Evolutionary conservation across 257 asterid species (phyloP).

Genomic region (Lycium ferocissimum): DNA sequence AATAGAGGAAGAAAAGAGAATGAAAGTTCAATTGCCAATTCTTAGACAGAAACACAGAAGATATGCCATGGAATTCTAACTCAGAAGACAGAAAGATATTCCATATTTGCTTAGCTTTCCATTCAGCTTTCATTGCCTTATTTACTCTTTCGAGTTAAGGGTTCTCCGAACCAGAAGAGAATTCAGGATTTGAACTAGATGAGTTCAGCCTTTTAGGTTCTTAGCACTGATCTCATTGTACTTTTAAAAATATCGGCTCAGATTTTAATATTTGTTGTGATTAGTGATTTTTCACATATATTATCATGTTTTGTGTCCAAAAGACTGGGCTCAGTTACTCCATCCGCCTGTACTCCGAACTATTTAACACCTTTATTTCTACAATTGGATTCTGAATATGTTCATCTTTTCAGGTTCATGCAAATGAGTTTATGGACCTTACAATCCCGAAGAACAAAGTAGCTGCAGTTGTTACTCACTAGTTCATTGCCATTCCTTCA

Average conservation of each 20-base stretch:
- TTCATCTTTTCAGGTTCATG: not conserved
- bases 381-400: not conserved
- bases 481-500: conserved; percentile 4
- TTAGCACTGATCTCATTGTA: not conserved
- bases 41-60: not conserved
- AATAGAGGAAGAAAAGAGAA: not conserved
- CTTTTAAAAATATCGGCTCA: not conserved
- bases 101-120: not conserved
- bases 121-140: not conserved
- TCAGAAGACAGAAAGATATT: not conserved
- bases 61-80: not conserved
- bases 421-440: not conserved
- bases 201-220: not conserved
- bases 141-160: not conserved
- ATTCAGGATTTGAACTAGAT: not conserved
- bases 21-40: not conserved
- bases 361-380: not conserved
- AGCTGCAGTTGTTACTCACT: not conserved
- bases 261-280: not conserved
- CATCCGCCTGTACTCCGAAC: not conserved
- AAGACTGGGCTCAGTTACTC: not conserved
- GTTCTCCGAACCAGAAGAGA: not conserved
- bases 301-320: not conserved
- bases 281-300: not conserved
- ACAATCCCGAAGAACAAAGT: conserved; percentile 1